A percentile compares a stretch with the other conserved stretches of the same genome.
These are phyloP conservation scores for Citrullus colocynthis DNA, from an alignment of 306 rosid genomes.

Conservation along the genomic window DNA sequence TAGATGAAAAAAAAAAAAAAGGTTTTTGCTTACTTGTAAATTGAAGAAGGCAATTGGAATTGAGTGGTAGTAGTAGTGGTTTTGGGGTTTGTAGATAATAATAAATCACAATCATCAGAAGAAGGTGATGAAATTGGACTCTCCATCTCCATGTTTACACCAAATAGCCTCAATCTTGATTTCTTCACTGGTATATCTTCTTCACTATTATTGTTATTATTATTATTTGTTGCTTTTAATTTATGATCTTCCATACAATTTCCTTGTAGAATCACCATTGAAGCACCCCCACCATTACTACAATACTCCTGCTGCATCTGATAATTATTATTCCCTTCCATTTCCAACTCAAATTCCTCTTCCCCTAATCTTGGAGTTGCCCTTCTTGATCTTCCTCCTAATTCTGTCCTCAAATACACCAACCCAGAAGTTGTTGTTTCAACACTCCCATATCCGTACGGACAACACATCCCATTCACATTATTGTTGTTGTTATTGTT, in stretches of 20 bases:
- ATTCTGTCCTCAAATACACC: conserved; percentile 14
- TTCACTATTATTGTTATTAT: not conserved
- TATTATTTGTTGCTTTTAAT: not conserved
- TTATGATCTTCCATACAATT: not conserved
- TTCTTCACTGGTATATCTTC: conserved; percentile 19
- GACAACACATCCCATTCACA: not conserved
- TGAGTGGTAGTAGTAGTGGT: not conserved
- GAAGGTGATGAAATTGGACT: conserved; percentile 15
- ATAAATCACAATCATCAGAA: conserved; percentile 16
- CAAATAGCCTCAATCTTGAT: conserved; percentile 28
- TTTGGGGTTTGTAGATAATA: conserved; percentile 14
- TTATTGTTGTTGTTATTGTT: not conserved
- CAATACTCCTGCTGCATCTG: not conserved
- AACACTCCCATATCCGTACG: conserved; percentile 16
- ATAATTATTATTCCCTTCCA: not conserved
- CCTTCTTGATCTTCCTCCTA: not conserved
- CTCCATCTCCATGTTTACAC: conserved; percentile 32
- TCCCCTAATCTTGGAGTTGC: not conserved
- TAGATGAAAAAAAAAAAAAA: not conserved
- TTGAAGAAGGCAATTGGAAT: not conserved
- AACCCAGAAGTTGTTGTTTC: conserved; percentile 6
- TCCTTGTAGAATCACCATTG: conserved; percentile 34
- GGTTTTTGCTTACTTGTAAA: not conserved
- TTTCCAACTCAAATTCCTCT: conserved; percentile 5
- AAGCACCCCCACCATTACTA: not conserved